Evolutionary conservation across 2,329 filamentous ascomycete species (phyloP), one percentile per base, ranked within the genome.

Genomic region (Fusarium sublunatum): DNA sequence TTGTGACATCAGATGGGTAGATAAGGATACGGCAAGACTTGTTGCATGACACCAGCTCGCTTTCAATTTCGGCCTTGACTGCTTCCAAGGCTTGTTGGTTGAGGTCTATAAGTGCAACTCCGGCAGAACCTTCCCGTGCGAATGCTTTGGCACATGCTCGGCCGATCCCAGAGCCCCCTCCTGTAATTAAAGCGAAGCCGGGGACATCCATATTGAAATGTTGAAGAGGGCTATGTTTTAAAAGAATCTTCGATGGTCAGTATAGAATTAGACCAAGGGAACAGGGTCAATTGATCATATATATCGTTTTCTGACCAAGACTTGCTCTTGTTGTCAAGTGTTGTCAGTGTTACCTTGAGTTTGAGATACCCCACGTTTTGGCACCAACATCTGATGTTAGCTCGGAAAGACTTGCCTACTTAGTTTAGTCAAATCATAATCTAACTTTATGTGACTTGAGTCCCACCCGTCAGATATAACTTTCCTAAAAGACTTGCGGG

Each of bases 101-200:
- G 19, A 74, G 50, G 22, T 75, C 73, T 6, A 74, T 41, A 1
- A 74, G 56, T 2, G 67, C 72, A 2, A 74, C 56, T 5, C 73
- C 72, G 2, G 72, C 70, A 1, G 69, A 50, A 0, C 73, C 72
- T 25, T 75, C 72, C 2, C 39, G 41, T 2, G 69, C 70, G 15
- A 75, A 75, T 0, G 70, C 70, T 7, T 40, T 53, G 13, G 72
- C 72, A 13, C 71, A 74, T 8, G 72, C 73, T 13, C 58, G 65
- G 13, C 73, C 73, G 9, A 75, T 74, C 1, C 74, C 74, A 11
- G 73, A 75, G 1, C 67, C 73, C 3, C 71, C 71, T 19, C 73
- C 73, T 1, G 72, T 74, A 3, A 75, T 59, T 0, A 75, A 22
- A 15, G 73, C 73, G 9, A 67, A 75, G 1, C 73, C 73, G 0